Percentiles rank a stretch among this genome's conserved stretches.
phyloP scores from a whole-genome alignment of 202 grass and related monocot species.

The Elaeis oleifera region DNA sequence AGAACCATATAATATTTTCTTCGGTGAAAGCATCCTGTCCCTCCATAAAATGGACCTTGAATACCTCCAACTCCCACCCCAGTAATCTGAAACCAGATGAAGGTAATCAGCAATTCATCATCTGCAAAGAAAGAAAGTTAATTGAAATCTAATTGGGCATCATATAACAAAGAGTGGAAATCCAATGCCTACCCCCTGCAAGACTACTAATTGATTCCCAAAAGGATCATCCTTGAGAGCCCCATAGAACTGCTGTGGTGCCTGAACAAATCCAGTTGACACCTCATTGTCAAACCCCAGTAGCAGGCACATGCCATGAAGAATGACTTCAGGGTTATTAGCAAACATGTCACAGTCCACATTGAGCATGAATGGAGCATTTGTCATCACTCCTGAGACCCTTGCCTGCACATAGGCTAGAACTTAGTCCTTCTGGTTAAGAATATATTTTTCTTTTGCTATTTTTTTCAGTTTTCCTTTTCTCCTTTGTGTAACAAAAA shows the following conservation, averaged over 20 bases:
- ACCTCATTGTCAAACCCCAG: conserved; percentile 27
- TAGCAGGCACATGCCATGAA: conserved; percentile 46
- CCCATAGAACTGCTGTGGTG: conserved; percentile 37
- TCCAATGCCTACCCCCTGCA: too few relatives aligned
- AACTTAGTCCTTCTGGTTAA: too few relatives aligned
- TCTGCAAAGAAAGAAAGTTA: background rate
- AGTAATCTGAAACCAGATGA: conserved; percentile 8
- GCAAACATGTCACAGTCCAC: conserved; percentile 79
- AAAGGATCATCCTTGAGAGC: conserved; percentile 52
- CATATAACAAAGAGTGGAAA: too few relatives aligned
- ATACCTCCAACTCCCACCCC: conserved; percentile 16
- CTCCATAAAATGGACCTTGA: conserved; percentile 31
- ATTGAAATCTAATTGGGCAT: too few relatives aligned
- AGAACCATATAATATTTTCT: conserved; percentile 37
- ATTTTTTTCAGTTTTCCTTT: too few relatives aligned
- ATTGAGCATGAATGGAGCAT: conserved; percentile 55
- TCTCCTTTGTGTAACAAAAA: too few relatives aligned
- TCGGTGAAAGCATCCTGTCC: conserved; percentile 54
- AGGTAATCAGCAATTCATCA: background rate
- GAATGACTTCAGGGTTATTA: conserved; percentile 33
- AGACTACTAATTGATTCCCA: conserved; percentile 35
- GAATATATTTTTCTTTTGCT: too few relatives aligned
- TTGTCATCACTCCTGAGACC: conserved; percentile 47
- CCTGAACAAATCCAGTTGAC: conserved; percentile 39
- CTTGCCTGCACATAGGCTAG: conserved; percentile 3